Conservation (phyloP, 2,329 filamentous ascomycete genomes). For the Arthrobotrys iridis region DNA sequence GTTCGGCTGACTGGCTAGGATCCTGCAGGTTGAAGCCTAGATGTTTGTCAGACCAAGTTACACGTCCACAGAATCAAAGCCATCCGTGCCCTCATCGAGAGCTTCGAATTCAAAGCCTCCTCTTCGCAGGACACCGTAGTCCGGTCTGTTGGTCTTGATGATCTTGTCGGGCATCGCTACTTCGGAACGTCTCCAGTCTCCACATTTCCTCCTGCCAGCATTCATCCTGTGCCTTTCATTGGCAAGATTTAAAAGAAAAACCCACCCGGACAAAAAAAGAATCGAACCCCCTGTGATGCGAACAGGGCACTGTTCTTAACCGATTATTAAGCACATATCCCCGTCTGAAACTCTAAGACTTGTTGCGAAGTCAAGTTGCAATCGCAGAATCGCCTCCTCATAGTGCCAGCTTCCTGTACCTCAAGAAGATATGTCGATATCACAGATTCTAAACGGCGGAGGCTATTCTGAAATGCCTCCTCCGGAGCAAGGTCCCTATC, state of each 20-base stretch:
- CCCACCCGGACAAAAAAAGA: neutral
- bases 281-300: slow-evolving; percentile 2
- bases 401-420: slow-evolving; percentile 1
- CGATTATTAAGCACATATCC: slow-evolving; percentile 48
- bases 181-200: slow-evolving; percentile 22
- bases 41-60: slow-evolving; percentile 11
- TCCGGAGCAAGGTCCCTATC: slow-evolving; percentile 28
- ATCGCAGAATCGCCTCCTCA: slow-evolving; percentile 20
- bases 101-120: slow-evolving; percentile 6
- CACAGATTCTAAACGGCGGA: slow-evolving; percentile 43
- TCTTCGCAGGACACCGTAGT: neutral
- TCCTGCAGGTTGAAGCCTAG: slow-evolving; percentile 14
- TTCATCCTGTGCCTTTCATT: slow-evolving; percentile 11
- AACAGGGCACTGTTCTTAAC: slow-evolving; percentile 6
- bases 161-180: slow-evolving; percentile 30
- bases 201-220: slow-evolving; percentile 5
- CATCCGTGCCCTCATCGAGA: neutral
- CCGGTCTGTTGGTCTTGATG: neutral
- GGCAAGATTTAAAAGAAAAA: slow-evolving; percentile 15
- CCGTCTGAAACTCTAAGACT: slow-evolving; percentile 4
- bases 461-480: slow-evolving; percentile 45
- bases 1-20: slow-evolving; percentile 10
- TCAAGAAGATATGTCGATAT: slow-evolving; percentile 43
- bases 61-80: slow-evolving; percentile 9
- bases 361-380: slow-evolving; percentile 9